Evolutionary conservation across 2,329 filamentous ascomycete species (phyloP), one percentile per base, ranked within the genome.

Genomic region (Pseudogymnoascus sp.): DNA sequence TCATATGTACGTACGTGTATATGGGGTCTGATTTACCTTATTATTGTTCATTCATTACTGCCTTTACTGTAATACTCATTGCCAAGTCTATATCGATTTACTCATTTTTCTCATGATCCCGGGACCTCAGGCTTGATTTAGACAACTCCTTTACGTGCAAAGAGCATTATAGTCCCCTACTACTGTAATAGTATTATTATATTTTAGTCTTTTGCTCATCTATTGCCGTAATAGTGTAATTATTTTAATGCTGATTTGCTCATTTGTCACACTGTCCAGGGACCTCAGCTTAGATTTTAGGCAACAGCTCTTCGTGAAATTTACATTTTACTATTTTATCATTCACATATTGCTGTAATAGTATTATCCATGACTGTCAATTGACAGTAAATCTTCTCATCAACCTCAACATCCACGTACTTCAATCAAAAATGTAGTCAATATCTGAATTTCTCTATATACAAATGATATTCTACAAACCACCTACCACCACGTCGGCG

Each of bases 401-500:
- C 23, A 15, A 4, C 15, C 50, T 33, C 10, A 33, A 9, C 10
- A 5, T 3, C n/a, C 7, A 19, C 10, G 26, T 11, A 46, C 19
- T 21, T 5, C 38, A 4, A 42, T 5, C 13, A 53, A 46, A 33
- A 56, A 7, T 19, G 50, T 33, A 56, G 50, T 11, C 50, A 56
- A 56, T 53, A 56, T 33, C 50, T 19, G 10, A 53, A 53, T 53
- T 53, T 13, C 13, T 46, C 46, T 53, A 53, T 53, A 31, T 56
- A 56, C 50, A 56, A 33, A 31, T 19, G 50, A 56, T 56, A 33
- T 33, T 56, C 29, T 56, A 33, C 15, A 3, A 11, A 10, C n/a
- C n/a, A 42, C 10, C 38, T 46, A 64, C 7, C 5, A 29, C n/a
- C n/a, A 29, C 23, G 66, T 65, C 59, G 67, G 67, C 15, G 17